phyloP scores from a whole-genome alignment of 169 alveolate genomes.

The Toxoplasma gondii region DNA sequence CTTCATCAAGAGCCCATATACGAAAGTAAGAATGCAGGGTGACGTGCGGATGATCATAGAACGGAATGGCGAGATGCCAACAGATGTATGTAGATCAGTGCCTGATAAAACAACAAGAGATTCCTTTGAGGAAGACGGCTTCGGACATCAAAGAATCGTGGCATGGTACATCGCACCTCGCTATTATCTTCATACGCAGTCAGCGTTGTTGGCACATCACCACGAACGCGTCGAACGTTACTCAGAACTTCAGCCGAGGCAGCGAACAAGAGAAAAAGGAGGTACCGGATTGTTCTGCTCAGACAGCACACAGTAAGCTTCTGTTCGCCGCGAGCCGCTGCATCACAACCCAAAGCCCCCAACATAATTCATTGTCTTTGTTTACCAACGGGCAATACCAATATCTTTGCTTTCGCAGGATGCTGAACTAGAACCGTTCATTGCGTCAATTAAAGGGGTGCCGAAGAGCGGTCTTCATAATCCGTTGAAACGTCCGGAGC shows the following conservation, averaged over 20 bases:
- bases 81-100: neutral
- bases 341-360: no score
- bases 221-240: neutral
- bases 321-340: no score
- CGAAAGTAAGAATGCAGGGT: slow-evolving; percentile 46
- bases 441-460: slow-evolving; percentile 49
- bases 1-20: slow-evolving; percentile 70
- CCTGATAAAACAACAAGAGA: neutral
- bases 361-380: no score
- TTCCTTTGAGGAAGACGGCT: neutral
- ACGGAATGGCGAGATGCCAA: neutral
- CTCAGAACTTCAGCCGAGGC: neutral
- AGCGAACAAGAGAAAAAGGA: neutral
- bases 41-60: neutral
- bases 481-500: slow-evolving; percentile 83
- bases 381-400: no score
- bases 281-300: no score
- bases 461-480: slow-evolving; percentile 88
- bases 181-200: no score
- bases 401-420: slow-evolving; percentile 16
- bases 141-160: neutral
- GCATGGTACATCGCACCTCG: no score
- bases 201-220: neutral
- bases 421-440: slow-evolving; percentile 70
- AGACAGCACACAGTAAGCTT: no score